Percentiles rank a stretch among this genome's conserved stretches.
Evolutionary conservation across 257 asterid genomes (phyloP).

Genomic region (Nicotiana knightiana): DNA sequence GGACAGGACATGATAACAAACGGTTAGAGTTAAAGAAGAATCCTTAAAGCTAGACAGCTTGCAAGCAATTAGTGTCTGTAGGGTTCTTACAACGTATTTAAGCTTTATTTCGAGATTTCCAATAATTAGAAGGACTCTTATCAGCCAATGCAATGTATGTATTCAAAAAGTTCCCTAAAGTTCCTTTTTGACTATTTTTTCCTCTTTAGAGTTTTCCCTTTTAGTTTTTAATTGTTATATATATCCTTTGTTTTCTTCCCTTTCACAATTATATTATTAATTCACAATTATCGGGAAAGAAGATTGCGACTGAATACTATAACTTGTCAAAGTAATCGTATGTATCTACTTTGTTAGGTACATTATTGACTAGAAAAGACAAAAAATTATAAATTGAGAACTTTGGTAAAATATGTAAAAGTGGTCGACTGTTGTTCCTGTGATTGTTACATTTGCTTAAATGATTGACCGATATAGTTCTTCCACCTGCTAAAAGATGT

Average conservation of each 20-base stretch:
- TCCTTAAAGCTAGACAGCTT: slow-evolving; percentile 73
- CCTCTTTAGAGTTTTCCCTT: neutral
- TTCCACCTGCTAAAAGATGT: neutral
- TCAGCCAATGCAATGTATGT: slow-evolving; percentile 22
- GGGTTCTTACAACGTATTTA: neutral
- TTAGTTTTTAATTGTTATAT: neutral
- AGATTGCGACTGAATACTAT: neutral
- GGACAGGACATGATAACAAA: neutral
- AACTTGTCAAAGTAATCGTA: neutral
- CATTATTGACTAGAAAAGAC: neutral
- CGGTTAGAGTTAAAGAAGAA: slow-evolving; percentile 32
- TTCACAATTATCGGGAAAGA: neutral
- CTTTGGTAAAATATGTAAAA: neutral
- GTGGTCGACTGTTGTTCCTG: neutral
- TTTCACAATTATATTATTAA: neutral
- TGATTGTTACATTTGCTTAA: neutral
- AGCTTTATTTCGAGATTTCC: neutral
- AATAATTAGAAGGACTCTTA: neutral
- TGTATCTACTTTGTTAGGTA: neutral
- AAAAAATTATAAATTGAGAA: neutral
- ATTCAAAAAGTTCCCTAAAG: slow-evolving; percentile 19
- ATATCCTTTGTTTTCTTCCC: neutral
- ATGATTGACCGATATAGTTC: neutral
- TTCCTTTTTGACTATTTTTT: slow-evolving; percentile 27
- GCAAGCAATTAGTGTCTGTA: slow-evolving; percentile 29